Conservation (phyloP, 352 stramenopile species). For the Globisporangium nagaii region DNA sequence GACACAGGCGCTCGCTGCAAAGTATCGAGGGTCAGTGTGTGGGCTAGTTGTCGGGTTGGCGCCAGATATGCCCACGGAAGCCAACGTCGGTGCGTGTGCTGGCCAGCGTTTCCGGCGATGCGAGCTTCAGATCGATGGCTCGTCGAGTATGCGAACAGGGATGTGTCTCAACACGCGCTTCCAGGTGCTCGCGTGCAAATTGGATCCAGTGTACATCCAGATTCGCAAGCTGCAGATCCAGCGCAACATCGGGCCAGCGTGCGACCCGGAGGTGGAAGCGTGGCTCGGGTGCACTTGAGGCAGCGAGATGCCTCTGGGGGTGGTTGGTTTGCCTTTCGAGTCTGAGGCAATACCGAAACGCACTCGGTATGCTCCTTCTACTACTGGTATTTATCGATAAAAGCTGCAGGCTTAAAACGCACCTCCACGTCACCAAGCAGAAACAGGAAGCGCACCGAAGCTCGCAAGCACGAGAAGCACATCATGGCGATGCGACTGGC, state of each 20-base stretch:
- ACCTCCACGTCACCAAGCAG: too few relatives aligned
- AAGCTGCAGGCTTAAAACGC: too few relatives aligned
- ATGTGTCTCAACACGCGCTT: conserved; percentile 2
- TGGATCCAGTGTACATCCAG: background rate
- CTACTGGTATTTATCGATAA: too few relatives aligned
- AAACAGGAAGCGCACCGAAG: too few relatives aligned
- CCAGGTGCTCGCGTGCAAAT: background rate
- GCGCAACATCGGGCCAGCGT: background rate
- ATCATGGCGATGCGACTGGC: too few relatives aligned
- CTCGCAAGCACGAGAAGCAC: too few relatives aligned
- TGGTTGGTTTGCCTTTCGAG: too few relatives aligned
- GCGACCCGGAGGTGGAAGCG: conserved; percentile 1
- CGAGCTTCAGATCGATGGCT: background rate
- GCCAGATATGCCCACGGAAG: background rate
- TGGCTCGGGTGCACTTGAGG: conserved; percentile 5
- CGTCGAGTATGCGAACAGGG: background rate
- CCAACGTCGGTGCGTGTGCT: background rate
- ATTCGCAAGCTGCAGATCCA: conserved; percentile 4
- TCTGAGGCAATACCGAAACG: too few relatives aligned
- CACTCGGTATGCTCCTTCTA: too few relatives aligned
- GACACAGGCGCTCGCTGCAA: background rate
- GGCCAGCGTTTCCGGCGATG: background rate
- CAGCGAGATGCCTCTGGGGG: too few relatives aligned
- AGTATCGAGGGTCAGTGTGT: background rate
- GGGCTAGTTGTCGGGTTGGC: background rate